Evolutionary conservation across 805 yeast species (phyloP), one percentile per base, ranked within the genome.

Genomic region (Candida tibetensis): DNA sequence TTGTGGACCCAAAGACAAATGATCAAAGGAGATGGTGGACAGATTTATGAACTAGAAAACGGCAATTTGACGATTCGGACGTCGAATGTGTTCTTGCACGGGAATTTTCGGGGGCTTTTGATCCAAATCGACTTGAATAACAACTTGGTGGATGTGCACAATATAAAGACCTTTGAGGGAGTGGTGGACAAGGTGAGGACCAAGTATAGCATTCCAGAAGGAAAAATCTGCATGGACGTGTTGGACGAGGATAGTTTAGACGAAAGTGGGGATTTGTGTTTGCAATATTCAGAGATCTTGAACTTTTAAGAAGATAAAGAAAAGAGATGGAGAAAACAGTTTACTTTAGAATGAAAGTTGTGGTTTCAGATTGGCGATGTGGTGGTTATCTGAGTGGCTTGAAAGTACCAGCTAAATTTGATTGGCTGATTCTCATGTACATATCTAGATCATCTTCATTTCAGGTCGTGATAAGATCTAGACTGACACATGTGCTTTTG

Each of bases 1-100:
- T 55, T 82, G 35, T 86, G 95, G 95, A 61, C 69, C 0, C 69
- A 76, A 30, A 66, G 86, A 43, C 95, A 86, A 56, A 66, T 75
- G 7, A 72, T 85, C 34, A 75, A 77, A 49, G 93, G 91, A 1
- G 90, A 84, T 43, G 82, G 84, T 7, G 95, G 95, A 0, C 72
- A 73, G 37, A 74, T 77, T 4, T 85, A 81, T 52, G 74, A 76
- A 43, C 51, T 84, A 2, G 73, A 70, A 57, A 57, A 63, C 32
- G 82, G 81, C 12, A 69, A 64, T 28, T 68, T 81, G 48, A 61
- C 66, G 6, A 62, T 86, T 3, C 64, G 87, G 28, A 75, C 89
- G 0, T 81, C 85, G 30, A 86, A 85, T 52, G 77, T 85, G 28
- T 79, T 81, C 34, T 67, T 85, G 10, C 89, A 84, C 53, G 95